These are phyloP conservation scores for Panicum virgatum DNA, from an alignment of 202 grass and related monocot genomes.

Conservation along the genomic window DNA sequence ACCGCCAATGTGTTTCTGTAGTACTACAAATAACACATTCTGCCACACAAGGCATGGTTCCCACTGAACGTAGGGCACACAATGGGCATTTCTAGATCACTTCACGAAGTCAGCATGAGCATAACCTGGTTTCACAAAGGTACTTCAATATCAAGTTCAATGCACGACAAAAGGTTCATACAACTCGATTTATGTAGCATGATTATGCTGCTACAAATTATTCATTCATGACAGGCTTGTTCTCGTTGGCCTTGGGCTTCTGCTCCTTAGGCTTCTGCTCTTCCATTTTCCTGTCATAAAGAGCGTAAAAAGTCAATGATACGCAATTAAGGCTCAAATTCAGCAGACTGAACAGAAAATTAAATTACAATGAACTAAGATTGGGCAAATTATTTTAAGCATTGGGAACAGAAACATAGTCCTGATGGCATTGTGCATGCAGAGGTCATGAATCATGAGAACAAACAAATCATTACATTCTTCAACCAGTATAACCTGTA, in stretches of 20 bases:
- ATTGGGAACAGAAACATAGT: background rate
- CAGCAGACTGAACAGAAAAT: background rate
- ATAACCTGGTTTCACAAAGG: background rate
- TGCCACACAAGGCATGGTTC: background rate
- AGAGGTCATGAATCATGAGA: background rate
- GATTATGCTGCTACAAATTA: background rate
- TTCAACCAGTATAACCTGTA: background rate
- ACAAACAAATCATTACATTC: background rate
- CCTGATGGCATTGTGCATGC: too few relatives aligned
- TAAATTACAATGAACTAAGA: background rate
- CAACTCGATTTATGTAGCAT: background rate
- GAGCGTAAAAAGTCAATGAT: background rate
- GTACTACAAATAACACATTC: background rate
- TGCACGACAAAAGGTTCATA: background rate
- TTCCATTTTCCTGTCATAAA: constrained; percentile 45
- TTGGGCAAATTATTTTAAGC: background rate
- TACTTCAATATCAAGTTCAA: background rate
- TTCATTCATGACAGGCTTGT: constrained; percentile 68
- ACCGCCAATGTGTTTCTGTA: background rate
- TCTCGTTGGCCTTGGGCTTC: constrained; percentile 56
- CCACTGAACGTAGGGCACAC: background rate
- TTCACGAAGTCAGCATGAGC: background rate
- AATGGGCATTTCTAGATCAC: background rate
- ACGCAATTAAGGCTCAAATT: background rate
- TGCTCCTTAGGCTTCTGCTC: constrained; percentile 64